Evolutionary conservation across 371 early-diverging fungal genomes (phyloP).

Genomic region (Rhizopus microsporus): DNA sequence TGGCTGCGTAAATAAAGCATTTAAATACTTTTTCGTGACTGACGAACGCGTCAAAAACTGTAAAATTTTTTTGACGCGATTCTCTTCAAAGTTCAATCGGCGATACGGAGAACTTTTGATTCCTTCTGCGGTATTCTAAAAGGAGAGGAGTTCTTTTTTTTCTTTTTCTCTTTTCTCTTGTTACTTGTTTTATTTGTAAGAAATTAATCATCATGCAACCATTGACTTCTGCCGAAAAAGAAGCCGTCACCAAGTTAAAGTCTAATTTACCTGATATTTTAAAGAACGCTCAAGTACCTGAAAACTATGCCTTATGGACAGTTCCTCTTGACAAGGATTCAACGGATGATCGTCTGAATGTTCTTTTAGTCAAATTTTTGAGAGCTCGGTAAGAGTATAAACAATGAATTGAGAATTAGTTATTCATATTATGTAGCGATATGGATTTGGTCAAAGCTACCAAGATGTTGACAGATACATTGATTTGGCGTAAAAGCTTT

Average conservation of each 20-base stretch:
- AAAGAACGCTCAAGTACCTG: slow-evolving; percentile 32
- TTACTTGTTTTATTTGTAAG: slow-evolving; percentile 3
- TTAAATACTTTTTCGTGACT: too few relatives aligned
- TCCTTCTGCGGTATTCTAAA: too few relatives aligned
- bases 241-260: slow-evolving; percentile 48
- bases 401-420: not conserved
- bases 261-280: slow-evolving; percentile 46
- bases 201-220: slow-evolving; percentile 10
- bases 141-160: slow-evolving; percentile 3
- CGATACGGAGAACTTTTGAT: too few relatives aligned
- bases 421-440: slow-evolving; percentile 21
- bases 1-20: not conserved
- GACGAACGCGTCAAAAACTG: too few relatives aligned
- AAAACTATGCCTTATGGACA: slow-evolving; percentile 51
- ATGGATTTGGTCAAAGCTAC: slow-evolving; percentile 39
- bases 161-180: not conserved
- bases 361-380: slow-evolving; percentile 59
- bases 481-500: slow-evolving; percentile 60
- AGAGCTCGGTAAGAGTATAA: slow-evolving; percentile 45
- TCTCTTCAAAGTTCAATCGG: too few relatives aligned
- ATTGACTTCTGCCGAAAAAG: slow-evolving; percentile 47
- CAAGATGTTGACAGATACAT: slow-evolving; percentile 52
- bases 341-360: slow-evolving; percentile 54
- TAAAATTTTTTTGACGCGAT: too few relatives aligned
- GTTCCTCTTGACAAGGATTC: slow-evolving; percentile 46